phyloP scores from a whole-genome alignment of 2,329 filamentous ascomycete genomes.

The Exophiala sp. region DNA sequence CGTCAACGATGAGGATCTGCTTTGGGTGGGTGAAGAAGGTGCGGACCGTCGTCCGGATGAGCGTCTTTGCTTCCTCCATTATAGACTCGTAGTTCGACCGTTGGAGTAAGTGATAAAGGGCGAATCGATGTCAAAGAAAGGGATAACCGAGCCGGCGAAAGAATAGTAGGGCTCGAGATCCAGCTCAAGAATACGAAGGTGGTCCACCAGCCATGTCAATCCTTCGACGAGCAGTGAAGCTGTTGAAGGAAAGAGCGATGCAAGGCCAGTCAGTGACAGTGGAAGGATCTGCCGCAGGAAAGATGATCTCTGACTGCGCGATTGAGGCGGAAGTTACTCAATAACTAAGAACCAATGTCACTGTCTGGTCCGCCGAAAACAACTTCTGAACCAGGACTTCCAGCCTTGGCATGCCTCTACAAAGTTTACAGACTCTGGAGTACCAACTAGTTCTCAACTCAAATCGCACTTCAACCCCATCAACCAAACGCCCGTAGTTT shows the following conservation, averaged over 20 bases:
- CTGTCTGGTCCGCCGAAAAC: no score
- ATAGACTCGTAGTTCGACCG: background rate
- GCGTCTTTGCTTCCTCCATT: conserved; percentile 67
- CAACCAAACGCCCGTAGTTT: no score
- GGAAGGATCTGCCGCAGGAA: background rate
- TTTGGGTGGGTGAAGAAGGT: conserved; percentile 77
- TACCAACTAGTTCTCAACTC: no score
- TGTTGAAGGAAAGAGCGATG: conserved; percentile 14
- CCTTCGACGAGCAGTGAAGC: conserved; percentile 25
- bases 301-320: background rate
- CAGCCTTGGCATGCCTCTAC: no score
- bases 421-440: no score
- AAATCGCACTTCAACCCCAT: no score
- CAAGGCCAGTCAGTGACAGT: background rate
- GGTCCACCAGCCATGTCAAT: conserved; percentile 12
- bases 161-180: conserved; percentile 4
- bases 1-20: conserved; percentile 77
- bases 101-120: background rate
- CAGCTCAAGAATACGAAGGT: conserved; percentile 8
- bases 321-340: background rate
- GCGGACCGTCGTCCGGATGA: conserved; percentile 81
- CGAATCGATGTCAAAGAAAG: background rate
- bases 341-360: no score
- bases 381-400: no score
- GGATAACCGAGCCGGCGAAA: background rate